Evolutionary conservation across 306 rosid genomes (phyloP).

Genomic region (Coriaria nepalensis): DNA sequence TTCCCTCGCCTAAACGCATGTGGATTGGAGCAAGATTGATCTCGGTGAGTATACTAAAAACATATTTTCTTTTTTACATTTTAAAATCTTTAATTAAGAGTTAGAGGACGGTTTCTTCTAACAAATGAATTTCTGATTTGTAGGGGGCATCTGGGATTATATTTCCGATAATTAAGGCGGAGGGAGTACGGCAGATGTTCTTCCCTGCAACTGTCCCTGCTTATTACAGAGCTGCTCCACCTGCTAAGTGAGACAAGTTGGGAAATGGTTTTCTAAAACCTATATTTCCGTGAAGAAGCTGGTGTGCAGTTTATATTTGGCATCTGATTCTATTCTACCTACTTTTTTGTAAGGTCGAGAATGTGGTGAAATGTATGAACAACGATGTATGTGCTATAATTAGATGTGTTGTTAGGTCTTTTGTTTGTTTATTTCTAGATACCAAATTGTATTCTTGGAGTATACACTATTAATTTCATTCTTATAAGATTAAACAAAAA

Average conservation of each 20-base stretch:
- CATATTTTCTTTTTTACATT: neutral
- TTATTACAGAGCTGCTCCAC: constrained; percentile 64
- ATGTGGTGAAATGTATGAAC: too few species aligned
- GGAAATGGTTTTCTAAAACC: too few species aligned
- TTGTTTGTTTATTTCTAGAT: too few species aligned
- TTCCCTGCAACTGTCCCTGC: constrained; percentile 76
- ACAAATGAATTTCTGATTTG: constrained; percentile 8
- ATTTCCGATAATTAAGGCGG: constrained; percentile 85
- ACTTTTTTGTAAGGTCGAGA: too few species aligned
- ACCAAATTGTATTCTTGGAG: too few species aligned
- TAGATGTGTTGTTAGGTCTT: too few species aligned
- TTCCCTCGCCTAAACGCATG: constrained; percentile 41
- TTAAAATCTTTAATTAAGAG: neutral
- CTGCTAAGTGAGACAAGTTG: neutral
- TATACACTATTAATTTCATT: too few species aligned
- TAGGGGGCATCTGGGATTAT: constrained; percentile 90
- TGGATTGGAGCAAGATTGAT: constrained; percentile 48
- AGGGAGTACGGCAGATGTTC: constrained; percentile 94
- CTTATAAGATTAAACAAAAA: too few species aligned
- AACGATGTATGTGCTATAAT: too few species aligned
- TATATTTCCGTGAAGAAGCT: too few species aligned
- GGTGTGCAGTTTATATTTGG: too few species aligned
- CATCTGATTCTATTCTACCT: too few species aligned
- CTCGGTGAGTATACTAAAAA: constrained; percentile 28
- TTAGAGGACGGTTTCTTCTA: neutral